Percentiles rank a stretch among this genome's conserved stretches.
These are phyloP conservation scores for Argentina anserina DNA, from an alignment of 306 rosid genomes.

Conservation along the genomic window DNA sequence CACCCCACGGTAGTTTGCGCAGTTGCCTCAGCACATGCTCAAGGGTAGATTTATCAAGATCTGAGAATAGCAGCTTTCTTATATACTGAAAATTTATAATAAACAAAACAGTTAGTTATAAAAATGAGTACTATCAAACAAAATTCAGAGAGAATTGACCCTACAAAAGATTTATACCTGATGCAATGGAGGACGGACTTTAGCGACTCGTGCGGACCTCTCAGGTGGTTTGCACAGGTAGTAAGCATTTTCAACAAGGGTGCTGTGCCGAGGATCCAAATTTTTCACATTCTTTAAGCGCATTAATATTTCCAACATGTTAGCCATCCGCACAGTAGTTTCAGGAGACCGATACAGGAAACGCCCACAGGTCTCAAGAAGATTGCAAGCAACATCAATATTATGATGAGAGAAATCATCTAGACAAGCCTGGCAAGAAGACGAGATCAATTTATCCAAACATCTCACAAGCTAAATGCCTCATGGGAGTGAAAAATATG, in stretches of 20 bases:
- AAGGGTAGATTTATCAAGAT: slow-evolving; percentile 89
- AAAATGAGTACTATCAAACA: slow-evolving; percentile 13
- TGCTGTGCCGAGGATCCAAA: slow-evolving; percentile 99
- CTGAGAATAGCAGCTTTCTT: slow-evolving; percentile 88
- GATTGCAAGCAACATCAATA: slow-evolving; percentile 99
- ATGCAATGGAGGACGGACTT: slow-evolving; percentile 98
- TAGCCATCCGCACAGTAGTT: slow-evolving; percentile 88
- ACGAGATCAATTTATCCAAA: not conserved
- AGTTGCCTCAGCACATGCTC: slow-evolving; percentile 98
- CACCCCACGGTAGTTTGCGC: slow-evolving; percentile 96
- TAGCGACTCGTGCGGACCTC: slow-evolving; percentile 87
- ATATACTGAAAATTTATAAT: slow-evolving; percentile 65
- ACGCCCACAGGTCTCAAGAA: slow-evolving; percentile 97
- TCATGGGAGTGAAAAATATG: not conserved
- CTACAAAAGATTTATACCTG: slow-evolving; percentile 51
- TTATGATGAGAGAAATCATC: slow-evolving; percentile 98
- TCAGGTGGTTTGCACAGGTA: slow-evolving; percentile 99
- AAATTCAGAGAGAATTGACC: not conserved
- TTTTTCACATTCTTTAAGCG: slow-evolving; percentile 97
- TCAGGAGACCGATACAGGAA: slow-evolving; percentile 96
- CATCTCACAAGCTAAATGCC: slow-evolving; percentile 5
- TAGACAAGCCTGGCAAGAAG: slow-evolving; percentile 74
- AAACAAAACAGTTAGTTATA: slow-evolving; percentile 15
- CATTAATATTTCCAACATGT: slow-evolving; percentile 98
- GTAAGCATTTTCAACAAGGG: slow-evolving; percentile 98